phyloP scores from a whole-genome alignment of 495 filamentous ascomycete genomes.

The Aspergillus affinis region DNA sequence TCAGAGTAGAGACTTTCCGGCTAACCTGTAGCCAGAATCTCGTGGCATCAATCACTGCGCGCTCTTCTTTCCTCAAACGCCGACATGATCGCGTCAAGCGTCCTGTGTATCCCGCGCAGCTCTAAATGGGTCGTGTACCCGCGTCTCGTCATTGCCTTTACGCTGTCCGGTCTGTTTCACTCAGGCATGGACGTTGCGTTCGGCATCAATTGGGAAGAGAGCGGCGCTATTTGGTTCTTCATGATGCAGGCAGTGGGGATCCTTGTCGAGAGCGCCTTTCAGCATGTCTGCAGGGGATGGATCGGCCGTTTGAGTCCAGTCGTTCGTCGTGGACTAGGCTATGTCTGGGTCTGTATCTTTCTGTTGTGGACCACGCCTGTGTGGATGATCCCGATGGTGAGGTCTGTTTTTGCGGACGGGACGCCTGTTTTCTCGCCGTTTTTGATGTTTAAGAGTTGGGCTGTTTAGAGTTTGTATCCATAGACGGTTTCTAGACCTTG shows the following conservation, averaged over 20 bases:
- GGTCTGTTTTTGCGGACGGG: conserved; percentile 14
- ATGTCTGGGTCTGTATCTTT: conserved; percentile 23
- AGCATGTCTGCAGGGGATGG: background rate
- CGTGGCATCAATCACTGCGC: conserved; percentile 28
- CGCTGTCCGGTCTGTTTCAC: conserved; percentile 21
- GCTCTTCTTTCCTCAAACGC: conserved; percentile 13
- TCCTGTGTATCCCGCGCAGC: conserved; percentile 10
- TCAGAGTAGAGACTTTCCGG: background rate
- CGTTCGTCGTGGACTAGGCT: conserved; percentile 12
- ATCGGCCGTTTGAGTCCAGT: background rate
- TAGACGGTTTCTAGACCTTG: no score
- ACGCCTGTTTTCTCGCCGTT: conserved; percentile 17
- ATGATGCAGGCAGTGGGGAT: conserved; percentile 20
- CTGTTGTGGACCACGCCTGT: conserved; percentile 20
- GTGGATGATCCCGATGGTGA: conserved; percentile 24
- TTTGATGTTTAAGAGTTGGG: conserved; percentile 9
- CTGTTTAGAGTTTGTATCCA: background rate
- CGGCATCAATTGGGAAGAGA: conserved; percentile 11
- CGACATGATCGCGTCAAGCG: conserved; percentile 10
- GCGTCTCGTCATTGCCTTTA: conserved; percentile 17
- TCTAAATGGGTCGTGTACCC: conserved; percentile 1
- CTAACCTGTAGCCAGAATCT: conserved; percentile 6
- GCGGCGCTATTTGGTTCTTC: conserved; percentile 21
- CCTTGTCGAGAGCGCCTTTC: conserved; percentile 6
- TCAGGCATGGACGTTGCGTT: conserved; percentile 21